Evolutionary conservation across 176 grass and related monocot species (phyloP), one percentile per base, ranked within the genome.

Genomic region (Cymbopogon citratus): DNA sequence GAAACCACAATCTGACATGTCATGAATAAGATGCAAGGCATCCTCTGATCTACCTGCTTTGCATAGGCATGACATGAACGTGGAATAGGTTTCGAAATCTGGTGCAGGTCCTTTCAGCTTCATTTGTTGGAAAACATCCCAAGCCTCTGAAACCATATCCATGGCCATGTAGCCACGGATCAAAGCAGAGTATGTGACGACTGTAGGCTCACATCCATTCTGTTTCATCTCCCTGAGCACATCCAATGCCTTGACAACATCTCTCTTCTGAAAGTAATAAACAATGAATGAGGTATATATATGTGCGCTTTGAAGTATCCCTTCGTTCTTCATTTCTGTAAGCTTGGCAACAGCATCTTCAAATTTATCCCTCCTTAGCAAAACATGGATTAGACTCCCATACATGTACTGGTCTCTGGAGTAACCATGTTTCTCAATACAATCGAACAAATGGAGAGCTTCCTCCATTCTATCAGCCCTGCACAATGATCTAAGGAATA

Each of bases 1-100:
- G 62, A 97, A 91, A 75, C 88, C 86, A 71, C 39, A 41, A 41
- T 87, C 75, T n/a, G 90, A 69, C 92, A 97, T 97, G 26, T 92
- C 90, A 46, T 81, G 80, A 40, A 97, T 82, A 46, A 97, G 64
- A 52, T 70, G 14, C 72, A 94, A 60, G 44, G 73, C 94, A 31
- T 92, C 84, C 73, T 98, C 88, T 19, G 95, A 92, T 85, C 81
- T 89, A 27, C 92, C 86, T 13, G 67, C 84, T 71, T 92, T 89
- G 84, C 92, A 98, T 6, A 98, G 88, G 84, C 88, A 98, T 36
- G 40, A 72, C 19, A 97, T 94, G 80, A 97, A 94, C 92, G 91
- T 92, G 6, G 95, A 94, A 59, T 97, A 97, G 31, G 92, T 94
- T 61, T 81, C 71, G 26, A 94, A 97, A 84, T 94, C 95, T 64